Evolutionary conservation across 228 moss, liverwort and hornwort genomes (phyloP).

Genomic region (Sphagnum magellanicum): DNA sequence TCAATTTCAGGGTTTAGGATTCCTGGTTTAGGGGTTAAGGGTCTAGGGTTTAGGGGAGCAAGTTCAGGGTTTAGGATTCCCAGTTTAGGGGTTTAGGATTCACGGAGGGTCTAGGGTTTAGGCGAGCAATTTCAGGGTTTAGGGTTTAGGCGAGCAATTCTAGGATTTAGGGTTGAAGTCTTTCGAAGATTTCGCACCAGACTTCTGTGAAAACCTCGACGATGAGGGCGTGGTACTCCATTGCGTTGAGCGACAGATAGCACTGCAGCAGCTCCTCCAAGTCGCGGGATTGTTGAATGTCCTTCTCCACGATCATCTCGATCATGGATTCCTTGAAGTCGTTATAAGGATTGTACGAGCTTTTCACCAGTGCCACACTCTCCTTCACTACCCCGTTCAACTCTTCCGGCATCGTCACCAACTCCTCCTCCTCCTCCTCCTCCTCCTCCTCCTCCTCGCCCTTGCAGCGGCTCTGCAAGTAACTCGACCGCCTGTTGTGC

Average conservation of each 20-base stretch:
- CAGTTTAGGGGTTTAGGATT: no score
- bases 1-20: no score
- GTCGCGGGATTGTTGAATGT: slow-evolving; percentile 23
- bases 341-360: slow-evolving; percentile 28
- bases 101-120: no score
- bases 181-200: neutral
- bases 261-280: slow-evolving; percentile 40
- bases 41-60: no score
- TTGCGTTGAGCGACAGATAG: slow-evolving; percentile 39
- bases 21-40: no score
- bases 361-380: slow-evolving; percentile 46
- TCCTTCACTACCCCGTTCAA: slow-evolving; percentile 32
- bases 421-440: neutral
- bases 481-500: no score
- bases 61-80: no score
- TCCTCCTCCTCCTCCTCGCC: neutral
- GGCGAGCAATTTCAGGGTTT: no score
- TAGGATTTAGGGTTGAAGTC: no score
- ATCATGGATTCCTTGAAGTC: slow-evolving; percentile 44
- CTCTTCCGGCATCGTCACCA: slow-evolving; percentile 16
- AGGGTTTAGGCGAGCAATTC: no score
- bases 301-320: slow-evolving; percentile 48
- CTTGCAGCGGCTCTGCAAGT: no score
- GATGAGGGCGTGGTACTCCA: slow-evolving; percentile 29
- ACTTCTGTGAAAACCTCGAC: slow-evolving; percentile 37